Percentiles rank a stretch among this genome's conserved stretches.
These are phyloP conservation scores for Pseudogymnoascus sp. DNA, from an alignment of 2,329 filamentous ascomycete species.

Conservation along the genomic window DNA sequence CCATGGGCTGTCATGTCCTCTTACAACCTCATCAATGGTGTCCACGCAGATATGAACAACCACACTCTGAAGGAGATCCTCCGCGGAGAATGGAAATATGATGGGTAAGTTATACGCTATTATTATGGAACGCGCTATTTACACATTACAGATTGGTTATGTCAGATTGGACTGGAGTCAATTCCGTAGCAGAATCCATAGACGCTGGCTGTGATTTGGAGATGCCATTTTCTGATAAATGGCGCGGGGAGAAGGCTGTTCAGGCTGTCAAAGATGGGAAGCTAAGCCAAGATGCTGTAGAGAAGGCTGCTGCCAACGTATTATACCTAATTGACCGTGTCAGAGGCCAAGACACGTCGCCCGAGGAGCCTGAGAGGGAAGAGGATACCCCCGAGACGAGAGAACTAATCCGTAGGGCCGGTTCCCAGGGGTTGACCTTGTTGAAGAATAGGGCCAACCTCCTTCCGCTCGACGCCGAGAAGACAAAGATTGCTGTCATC, in stretches of 20 bases:
- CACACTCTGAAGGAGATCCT: constrained; percentile 48
- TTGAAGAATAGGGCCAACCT: constrained; percentile 53
- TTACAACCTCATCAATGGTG: constrained; percentile 58
- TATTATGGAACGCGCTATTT: neutral
- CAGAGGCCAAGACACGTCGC: constrained; percentile 49
- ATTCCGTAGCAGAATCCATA: constrained; percentile 47
- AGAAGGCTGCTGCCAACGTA: constrained; percentile 51
- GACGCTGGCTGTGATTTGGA: constrained; percentile 49
- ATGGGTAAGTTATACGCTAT: constrained; percentile 37
- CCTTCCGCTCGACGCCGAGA: constrained; percentile 48
- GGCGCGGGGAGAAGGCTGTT: constrained; percentile 49
- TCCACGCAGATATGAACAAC: constrained; percentile 49
- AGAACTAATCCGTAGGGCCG: constrained; percentile 50
- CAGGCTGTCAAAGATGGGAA: constrained; percentile 41
- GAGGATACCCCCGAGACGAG: constrained; percentile 50
- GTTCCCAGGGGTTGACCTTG: constrained; percentile 52
- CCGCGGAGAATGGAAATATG: constrained; percentile 53
- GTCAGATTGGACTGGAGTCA: constrained; percentile 51
- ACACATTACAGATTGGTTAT: constrained; percentile 39
- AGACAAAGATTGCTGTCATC: constrained; percentile 54
- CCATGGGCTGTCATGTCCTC: constrained; percentile 63
- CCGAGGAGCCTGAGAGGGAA: constrained; percentile 48
- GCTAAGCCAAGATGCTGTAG: constrained; percentile 41
- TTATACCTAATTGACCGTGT: constrained; percentile 52
- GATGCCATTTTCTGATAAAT: constrained; percentile 47